A percentile compares a stretch with the other conserved stretches of the same genome.
Evolutionary conservation across 1,284 basidiomycete species (phyloP).

Genomic region (Sphagnurus paluster): DNA sequence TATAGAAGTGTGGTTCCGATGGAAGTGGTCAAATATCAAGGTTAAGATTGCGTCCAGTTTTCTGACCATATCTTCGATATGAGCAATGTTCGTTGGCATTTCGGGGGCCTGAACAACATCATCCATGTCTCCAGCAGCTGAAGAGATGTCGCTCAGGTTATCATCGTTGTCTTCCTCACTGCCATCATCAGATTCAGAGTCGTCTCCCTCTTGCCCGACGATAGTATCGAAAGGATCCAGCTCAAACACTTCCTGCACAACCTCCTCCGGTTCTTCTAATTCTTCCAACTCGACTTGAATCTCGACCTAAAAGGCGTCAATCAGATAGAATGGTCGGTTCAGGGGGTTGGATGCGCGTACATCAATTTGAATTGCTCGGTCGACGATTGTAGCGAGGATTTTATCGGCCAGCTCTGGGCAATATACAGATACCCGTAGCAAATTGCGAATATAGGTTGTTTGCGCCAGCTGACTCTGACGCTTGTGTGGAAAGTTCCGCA

Average conservation of each 20-base stretch:
- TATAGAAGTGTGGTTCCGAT: constrained; percentile 40
- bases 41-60: constrained; percentile 91
- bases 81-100: constrained; percentile 53
- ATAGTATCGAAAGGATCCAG: constrained; percentile 84
- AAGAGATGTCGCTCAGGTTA: constrained; percentile 19
- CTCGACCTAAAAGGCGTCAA: constrained; percentile 69
- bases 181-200: constrained; percentile 49
- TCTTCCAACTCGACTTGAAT: constrained; percentile 97
- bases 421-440: constrained; percentile 84
- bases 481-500: constrained; percentile 90
- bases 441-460: constrained; percentile 90
- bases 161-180: constrained; percentile 42
- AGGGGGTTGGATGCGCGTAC: constrained; percentile 54
- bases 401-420: constrained; percentile 88
- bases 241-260: constrained; percentile 60
- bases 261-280: constrained; percentile 61
- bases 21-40: constrained; percentile 83
- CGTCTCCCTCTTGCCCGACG: constrained; percentile 70
- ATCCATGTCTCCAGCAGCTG: constrained; percentile 53
- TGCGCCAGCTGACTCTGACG: constrained; percentile 82
- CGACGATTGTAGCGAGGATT: constrained; percentile 84
- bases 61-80: constrained; percentile 84
- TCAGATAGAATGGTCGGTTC: not conserved
- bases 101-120: constrained; percentile 45
- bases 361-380: constrained; percentile 93